Base-by-base conservation (phyloP, 1,139 yeast genomes). In the Suhomyces bribrorum region DNA sequence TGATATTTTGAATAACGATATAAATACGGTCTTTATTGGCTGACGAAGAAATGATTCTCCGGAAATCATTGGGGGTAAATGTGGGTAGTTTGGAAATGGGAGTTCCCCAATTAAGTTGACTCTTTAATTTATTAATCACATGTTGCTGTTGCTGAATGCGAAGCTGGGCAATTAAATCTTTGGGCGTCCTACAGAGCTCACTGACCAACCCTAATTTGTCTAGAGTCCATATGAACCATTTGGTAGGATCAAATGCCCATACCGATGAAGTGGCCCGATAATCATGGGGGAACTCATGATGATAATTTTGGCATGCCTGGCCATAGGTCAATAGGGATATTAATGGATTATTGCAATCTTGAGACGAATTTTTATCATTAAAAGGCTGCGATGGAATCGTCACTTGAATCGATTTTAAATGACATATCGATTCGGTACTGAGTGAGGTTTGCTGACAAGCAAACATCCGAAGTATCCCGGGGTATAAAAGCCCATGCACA, bases 31-130 rank as follows among this genome's bases (percentile, higher is more conserved):
- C 70, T 41, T 61, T 58, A 41, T 69, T 64, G 14, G 61, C 56
- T 0, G 73, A 61, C 1, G 73, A 60, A 2, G 59, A 52, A 22
- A 68, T 57, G 9, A 70, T 58, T 26, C 64, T 50, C 36, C 68
- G 69, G 49, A 82, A 82, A 38, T 81, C 84, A 31, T 65, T 69
- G 0, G 78, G 69, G 1, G 69, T 59, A 26, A 72, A 63, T 29
- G 77, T 64, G 0, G 90, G 89, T 12, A 83, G 60, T 48, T 77
- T 78, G 28, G 83, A 82, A 31, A 83, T 79, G 2, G 89, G 86
- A 0, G 86, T 81, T 2, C 90, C 90, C 90, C 90, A 83, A 52
- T 81, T 81, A 32, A 83, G 63, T 47, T 77, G 79, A n/a, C 82
- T 72, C 45, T 81, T 68, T 48, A 77, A 72, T 41, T 76, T 65